Base-by-base conservation (phyloP, 768 basidiomycete genomes). In the Erythrobasidium yunnanense region DNA sequence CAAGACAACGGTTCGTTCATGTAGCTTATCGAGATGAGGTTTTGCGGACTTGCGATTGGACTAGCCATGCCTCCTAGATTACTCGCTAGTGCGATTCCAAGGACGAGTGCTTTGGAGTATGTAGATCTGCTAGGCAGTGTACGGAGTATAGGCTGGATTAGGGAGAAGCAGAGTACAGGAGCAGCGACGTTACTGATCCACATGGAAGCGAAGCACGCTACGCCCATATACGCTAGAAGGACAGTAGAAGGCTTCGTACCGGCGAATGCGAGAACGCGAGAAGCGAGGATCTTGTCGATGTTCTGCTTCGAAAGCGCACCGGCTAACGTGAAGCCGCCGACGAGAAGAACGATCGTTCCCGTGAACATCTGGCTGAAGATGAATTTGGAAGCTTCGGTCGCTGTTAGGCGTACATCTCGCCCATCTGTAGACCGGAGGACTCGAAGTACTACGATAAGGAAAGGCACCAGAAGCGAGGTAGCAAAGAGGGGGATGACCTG, bases 101-200 rank as follows among this genome's bases (percentile, higher is more conserved):
- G 82, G 70, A 99, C 90, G 58, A 97, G 80, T 73, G 88, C 89
- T 53, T 90, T 90, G 0, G 84, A 88, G 75, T 96, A 97, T 2
- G 85, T 75, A 8, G 92, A 85, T 70, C 84, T 87, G 1, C 87
- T 83, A 7, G 92, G 90, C 1, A 99, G 80, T 11, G 88, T 93
- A 67, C 91, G 83, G 29, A 93, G 81, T 72, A 97, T 96, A 27
- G 95, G 95, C 91, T 96, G 86, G 75, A 97, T 92, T 66, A 99
- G 80, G 20, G 91, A 88, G 75, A 95, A 97, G 79, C 95, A 96
- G 11, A 97, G 80, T 1, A 93, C 95, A 8, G 93, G 92, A 18
- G 95, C 95, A 2, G 95, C 93, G 20, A 99, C 95, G 74, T 99
- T 97, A 77, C 89, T 91, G 73, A 99, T 97, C 95, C 91, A 97